Conservation (phyloP, 352 stramenopile species). For the Pythium apleroticum region DNA sequence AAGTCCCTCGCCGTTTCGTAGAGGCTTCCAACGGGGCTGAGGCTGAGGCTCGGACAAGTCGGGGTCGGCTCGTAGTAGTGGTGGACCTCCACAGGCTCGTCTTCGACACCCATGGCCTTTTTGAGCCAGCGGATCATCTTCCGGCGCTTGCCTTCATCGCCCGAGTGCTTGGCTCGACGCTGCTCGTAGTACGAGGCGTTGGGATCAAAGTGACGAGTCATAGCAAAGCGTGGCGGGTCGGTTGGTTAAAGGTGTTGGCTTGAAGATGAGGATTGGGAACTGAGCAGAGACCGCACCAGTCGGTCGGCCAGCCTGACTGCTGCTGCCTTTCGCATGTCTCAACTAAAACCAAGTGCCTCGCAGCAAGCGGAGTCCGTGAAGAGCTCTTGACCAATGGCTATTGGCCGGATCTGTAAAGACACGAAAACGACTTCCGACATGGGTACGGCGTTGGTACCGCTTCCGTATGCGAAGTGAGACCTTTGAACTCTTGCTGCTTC, state of each 20-base stretch:
- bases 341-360: too few species aligned
- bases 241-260: not conserved
- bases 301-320: too few species aligned
- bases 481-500: too few species aligned
- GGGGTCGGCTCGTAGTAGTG: not conserved
- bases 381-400: too few species aligned
- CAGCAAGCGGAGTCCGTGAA: too few species aligned
- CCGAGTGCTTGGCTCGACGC: not conserved
- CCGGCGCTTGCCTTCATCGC: constrained; percentile 24
- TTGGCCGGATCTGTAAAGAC: too few species aligned
- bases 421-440: too few species aligned
- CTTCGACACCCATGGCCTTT: constrained; percentile 24
- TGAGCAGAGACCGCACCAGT: not conserved
- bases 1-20: not conserved
- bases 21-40: not conserved
- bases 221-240: not conserved
- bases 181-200: not conserved
- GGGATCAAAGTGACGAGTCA: not conserved
- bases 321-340: too few species aligned
- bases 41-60: constrained; percentile 1
- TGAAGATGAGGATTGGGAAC: not conserved
- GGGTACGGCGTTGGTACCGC: too few species aligned
- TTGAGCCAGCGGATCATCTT: constrained; percentile 33
- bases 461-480: too few species aligned
- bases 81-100: constrained; percentile 14